Evolutionary conservation across 129 eudicot genomes (phyloP).

Genomic region (Lactuca saligna): DNA sequence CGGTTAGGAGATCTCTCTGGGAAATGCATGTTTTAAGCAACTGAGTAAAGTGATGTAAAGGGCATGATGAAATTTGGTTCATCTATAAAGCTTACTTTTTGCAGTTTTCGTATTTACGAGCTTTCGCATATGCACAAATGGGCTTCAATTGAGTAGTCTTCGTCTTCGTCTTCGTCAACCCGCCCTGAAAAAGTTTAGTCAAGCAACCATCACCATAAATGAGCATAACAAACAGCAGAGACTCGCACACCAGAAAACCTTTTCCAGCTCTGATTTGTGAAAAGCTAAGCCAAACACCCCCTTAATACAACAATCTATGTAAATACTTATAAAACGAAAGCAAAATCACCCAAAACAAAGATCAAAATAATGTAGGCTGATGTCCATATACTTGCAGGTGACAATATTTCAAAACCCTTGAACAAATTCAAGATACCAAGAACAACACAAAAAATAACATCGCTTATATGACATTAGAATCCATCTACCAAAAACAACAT

Average conservation of each 20-base stretch:
- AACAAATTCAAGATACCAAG: slow-evolving; percentile 66
- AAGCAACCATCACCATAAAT: too few species aligned
- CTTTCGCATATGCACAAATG: too few species aligned
- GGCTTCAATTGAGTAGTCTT: too few species aligned
- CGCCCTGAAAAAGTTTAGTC: too few species aligned
- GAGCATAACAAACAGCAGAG: too few species aligned
- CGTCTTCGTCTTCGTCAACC: too few species aligned
- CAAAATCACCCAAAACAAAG: slow-evolving; percentile 38
- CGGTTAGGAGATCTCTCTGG: slow-evolving; percentile 41
- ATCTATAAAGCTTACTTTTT: slow-evolving; percentile 10
- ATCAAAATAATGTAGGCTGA: slow-evolving; percentile 37
- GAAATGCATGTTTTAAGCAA: slow-evolving; percentile 56
- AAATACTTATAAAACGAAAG: slow-evolving; percentile 47
- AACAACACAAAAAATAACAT: background rate
- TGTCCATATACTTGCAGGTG: slow-evolving; percentile 58
- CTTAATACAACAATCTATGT: slow-evolving; percentile 53
- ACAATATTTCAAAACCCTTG: slow-evolving; percentile 53
- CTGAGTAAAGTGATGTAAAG: slow-evolving; percentile 31
- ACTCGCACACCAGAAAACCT: too few species aligned
- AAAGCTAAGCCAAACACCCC: too few species aligned
- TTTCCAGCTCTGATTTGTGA: too few species aligned
- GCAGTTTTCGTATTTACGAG: too few species aligned
- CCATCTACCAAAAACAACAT: too few species aligned
- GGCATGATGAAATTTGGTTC: slow-evolving; percentile 44
- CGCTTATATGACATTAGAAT: too few species aligned